Conservation (phyloP, 2,329 filamentous ascomycete species). For the Rutstroemia sp. region DNA sequence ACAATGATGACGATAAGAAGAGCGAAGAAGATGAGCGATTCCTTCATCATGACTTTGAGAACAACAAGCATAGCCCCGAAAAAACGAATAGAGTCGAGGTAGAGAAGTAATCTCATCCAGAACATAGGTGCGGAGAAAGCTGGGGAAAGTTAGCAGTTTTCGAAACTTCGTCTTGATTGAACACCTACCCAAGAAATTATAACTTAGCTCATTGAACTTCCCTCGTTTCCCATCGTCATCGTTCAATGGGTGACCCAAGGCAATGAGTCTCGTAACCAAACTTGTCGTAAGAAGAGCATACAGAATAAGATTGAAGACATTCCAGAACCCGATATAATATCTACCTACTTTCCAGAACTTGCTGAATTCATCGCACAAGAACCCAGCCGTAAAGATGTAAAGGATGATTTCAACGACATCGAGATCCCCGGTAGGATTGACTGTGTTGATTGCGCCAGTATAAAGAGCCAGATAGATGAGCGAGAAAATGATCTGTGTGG, state of each 20-base stretch:
- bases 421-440: slow-evolving; percentile 77
- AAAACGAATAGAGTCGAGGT: slow-evolving; percentile 88
- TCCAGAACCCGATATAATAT: slow-evolving; percentile 93
- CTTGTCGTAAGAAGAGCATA: slow-evolving; percentile 75
- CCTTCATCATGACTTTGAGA: slow-evolving; percentile 89
- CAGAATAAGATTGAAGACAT: slow-evolving; percentile 81
- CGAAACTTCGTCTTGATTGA: background rate
- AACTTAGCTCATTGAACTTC: slow-evolving; percentile 72
- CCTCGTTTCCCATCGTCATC: slow-evolving; percentile 41
- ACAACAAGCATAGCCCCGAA: slow-evolving; percentile 98
- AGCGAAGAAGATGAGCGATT: slow-evolving; percentile 93
- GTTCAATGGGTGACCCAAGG: slow-evolving; percentile 52
- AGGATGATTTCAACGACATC: slow-evolving; percentile 78
- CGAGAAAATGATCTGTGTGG: slow-evolving; percentile 77
- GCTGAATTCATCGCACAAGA: slow-evolving; percentile 76
- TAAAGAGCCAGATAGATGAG: slow-evolving; percentile 78
- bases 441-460: slow-evolving; percentile 86
- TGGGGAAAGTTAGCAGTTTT: slow-evolving; percentile 13
- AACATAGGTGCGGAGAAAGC: slow-evolving; percentile 95
- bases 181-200: slow-evolving; percentile 64
- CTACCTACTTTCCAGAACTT: slow-evolving; percentile 94
- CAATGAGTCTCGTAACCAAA: slow-evolving; percentile 71
- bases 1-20: slow-evolving; percentile 76
- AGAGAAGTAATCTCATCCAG: slow-evolving; percentile 86
- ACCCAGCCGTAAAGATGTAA: slow-evolving; percentile 87